Evolutionary conservation across 305 asterid genomes (phyloP).

Genomic region (Solanum hybrid): DNA sequence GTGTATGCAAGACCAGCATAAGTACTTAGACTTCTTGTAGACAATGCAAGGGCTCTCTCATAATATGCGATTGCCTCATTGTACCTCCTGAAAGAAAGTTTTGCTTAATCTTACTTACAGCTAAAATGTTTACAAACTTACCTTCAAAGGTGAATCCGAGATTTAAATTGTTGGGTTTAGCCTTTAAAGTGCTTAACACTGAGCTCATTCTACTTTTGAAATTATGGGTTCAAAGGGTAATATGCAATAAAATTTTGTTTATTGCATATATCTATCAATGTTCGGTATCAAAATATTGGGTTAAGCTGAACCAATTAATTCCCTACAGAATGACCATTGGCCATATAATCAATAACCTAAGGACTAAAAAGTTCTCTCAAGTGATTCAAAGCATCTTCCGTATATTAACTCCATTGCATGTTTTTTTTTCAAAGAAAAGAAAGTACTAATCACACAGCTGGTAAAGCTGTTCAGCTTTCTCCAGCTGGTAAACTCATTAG

Average conservation of each 20-base stretch:
- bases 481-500: background rate
- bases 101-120: background rate
- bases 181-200: background rate
- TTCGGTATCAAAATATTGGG: background rate
- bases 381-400: background rate
- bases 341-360: background rate
- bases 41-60: slow-evolving; percentile 92
- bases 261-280: background rate
- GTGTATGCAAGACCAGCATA: slow-evolving; percentile 97
- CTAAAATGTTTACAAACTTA: background rate
- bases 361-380: background rate
- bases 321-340: background rate
- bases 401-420: background rate
- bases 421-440: background rate
- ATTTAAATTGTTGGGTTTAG: background rate
- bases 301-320: slow-evolving; percentile 1
- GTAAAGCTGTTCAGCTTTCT: background rate
- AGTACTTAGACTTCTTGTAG: slow-evolving; percentile 82
- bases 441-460: background rate
- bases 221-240: background rate
- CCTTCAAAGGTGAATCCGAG: background rate
- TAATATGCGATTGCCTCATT: slow-evolving; percentile 74
- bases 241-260: background rate
- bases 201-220: background rate
- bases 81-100: slow-evolving; percentile 59